These are phyloP conservation scores for Magnaporthiopsis poae DNA, from an alignment of 2,329 filamentous ascomycete species.

Conservation along the genomic window DNA sequence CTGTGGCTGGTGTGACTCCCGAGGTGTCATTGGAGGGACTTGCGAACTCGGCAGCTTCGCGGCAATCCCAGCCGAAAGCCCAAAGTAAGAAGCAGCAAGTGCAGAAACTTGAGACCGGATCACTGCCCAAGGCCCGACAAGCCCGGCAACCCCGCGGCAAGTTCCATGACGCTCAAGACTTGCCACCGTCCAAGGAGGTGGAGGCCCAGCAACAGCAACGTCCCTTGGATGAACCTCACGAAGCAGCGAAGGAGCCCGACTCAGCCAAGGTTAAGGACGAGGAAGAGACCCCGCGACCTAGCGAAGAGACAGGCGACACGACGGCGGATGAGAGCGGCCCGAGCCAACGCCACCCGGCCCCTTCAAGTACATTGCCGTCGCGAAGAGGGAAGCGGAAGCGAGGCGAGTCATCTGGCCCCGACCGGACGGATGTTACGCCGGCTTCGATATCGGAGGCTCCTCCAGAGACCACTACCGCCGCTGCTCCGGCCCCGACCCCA, in stretches of 20 bases:
- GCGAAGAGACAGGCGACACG: conserved; percentile 47
- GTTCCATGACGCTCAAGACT: conserved; percentile 2
- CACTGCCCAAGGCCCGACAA: conserved; percentile 2
- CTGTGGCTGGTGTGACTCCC: conserved; percentile 13
- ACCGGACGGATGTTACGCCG: conserved; percentile 27
- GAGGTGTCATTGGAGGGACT: not conserved
- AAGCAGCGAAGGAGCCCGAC: conserved; percentile 33
- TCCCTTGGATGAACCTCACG: conserved; percentile 22
- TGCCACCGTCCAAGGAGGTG: not conserved
- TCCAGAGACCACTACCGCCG: not conserved
- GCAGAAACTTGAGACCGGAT: conserved; percentile 17
- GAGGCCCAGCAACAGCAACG: not conserved
- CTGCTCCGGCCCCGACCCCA: not conserved
- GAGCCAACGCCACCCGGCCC: conserved; percentile 27
- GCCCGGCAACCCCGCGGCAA: conserved; percentile 8
- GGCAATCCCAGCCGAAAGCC: conserved; percentile 10
- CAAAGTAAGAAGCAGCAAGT: conserved; percentile 20
- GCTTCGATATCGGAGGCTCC: conserved; percentile 17
- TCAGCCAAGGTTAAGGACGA: conserved; percentile 48
- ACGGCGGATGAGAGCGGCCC: conserved; percentile 43
- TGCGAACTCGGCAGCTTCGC: not conserved
- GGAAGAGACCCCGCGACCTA: conserved; percentile 42
- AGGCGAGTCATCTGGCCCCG: conserved; percentile 34
- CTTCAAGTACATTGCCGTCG: conserved; percentile 28
- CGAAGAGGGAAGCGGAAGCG: conserved; percentile 46